Evolutionary conservation across 495 filamentous ascomycete genomes (phyloP).

Genomic region (Hypoxylon fuscum): DNA sequence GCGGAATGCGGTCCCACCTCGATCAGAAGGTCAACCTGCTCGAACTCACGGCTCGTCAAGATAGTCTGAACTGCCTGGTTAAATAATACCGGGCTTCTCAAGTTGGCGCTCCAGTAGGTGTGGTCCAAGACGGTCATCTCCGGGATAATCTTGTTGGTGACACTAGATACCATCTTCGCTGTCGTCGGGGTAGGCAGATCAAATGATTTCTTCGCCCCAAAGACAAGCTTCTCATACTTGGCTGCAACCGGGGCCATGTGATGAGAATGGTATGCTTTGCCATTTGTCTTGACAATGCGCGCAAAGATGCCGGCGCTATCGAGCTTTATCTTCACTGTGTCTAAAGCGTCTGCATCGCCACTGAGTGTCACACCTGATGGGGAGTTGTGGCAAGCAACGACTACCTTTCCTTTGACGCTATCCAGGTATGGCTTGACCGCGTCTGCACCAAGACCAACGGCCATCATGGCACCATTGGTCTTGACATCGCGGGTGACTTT

Average conservation of each 20-base stretch:
- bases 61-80: slow-evolving; percentile 45
- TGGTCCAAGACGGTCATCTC: slow-evolving; percentile 23
- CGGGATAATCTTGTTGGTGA: slow-evolving; percentile 35
- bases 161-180: slow-evolving; percentile 34
- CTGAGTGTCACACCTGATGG: slow-evolving; percentile 55
- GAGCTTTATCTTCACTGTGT: slow-evolving; percentile 39
- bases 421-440: slow-evolving; percentile 19
- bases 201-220: slow-evolving; percentile 12
- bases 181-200: slow-evolving; percentile 44
- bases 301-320: slow-evolving; percentile 48
- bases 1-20: slow-evolving; percentile 67
- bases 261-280: slow-evolving; percentile 62
- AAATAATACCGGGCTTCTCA: slow-evolving; percentile 58
- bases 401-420: slow-evolving; percentile 36
- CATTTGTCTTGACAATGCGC: slow-evolving; percentile 50
- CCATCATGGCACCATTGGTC: slow-evolving; percentile 58
- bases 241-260: slow-evolving; percentile 53
- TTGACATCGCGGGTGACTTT: slow-evolving; percentile 24
- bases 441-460: slow-evolving; percentile 50
- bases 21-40: slow-evolving; percentile 45
- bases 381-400: slow-evolving; percentile 57
- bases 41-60: slow-evolving; percentile 2
- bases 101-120: slow-evolving; percentile 58
- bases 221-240: slow-evolving; percentile 46
- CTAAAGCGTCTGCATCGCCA: slow-evolving; percentile 53